A percentile compares a stretch with the other conserved stretches of the same genome.
Conservation (phyloP, 495 filamentous ascomycete species). For the Hypoxylon cercidicola region DNA sequence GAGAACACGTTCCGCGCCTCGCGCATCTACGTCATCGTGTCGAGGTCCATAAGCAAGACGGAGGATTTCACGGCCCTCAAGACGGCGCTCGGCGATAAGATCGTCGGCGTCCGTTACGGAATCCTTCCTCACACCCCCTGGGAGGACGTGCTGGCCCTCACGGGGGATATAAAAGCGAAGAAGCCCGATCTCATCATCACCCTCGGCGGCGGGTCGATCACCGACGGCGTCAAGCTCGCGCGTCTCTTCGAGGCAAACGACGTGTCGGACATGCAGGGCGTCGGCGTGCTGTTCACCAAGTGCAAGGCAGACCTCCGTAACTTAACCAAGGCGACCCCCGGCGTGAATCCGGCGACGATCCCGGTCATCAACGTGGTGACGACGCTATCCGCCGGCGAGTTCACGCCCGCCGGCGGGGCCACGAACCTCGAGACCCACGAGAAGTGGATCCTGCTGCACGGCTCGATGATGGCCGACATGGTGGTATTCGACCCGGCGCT, state of each 20-base stretch:
- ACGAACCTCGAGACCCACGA: conserved; percentile 63
- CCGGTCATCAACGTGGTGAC: conserved; percentile 72
- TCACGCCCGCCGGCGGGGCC: conserved; percentile 63
- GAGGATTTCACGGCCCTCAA: conserved; percentile 58
- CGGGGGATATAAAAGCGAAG: conserved; percentile 57
- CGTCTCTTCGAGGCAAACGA: conserved; percentile 59
- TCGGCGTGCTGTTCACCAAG: conserved; percentile 55
- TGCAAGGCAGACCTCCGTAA: conserved; percentile 32
- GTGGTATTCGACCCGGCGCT: conserved; percentile 70
- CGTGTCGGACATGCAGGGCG: conserved; percentile 53
- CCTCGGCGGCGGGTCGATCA: conserved; percentile 69
- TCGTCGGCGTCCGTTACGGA: conserved; percentile 65
- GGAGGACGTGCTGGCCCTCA: conserved; percentile 67
- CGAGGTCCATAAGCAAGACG: conserved; percentile 66
- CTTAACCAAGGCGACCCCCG: neutral
- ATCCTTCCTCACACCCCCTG: conserved; percentile 69
- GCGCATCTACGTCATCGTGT: conserved; percentile 69
- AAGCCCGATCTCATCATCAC: conserved; percentile 68
- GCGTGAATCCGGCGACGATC: conserved; percentile 49
- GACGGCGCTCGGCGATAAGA: conserved; percentile 56
- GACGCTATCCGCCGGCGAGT: conserved; percentile 71
- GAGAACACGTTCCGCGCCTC: conserved; percentile 61
- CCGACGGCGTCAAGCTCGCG: conserved; percentile 70
- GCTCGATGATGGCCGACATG: conserved; percentile 59
- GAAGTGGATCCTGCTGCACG: conserved; percentile 64